phyloP scores from a whole-genome alignment of 306 rosid species.

The Quercus gilva region DNA sequence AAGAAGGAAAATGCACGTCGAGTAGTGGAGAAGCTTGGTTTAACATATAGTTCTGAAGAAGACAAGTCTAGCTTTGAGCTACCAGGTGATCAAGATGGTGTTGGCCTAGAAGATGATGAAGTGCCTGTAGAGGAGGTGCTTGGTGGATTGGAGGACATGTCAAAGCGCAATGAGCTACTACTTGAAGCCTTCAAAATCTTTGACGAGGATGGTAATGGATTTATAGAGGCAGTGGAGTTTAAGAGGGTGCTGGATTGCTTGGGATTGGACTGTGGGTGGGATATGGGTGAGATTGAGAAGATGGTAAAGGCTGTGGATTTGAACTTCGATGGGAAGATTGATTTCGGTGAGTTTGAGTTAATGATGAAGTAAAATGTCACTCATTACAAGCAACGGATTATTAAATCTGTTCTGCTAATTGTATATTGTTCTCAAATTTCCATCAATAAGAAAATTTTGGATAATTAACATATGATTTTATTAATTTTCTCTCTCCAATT shows the following conservation, averaged over 20 bases:
- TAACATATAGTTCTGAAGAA: constrained; percentile 39
- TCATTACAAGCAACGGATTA: not conserved
- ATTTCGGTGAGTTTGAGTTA: constrained; percentile 73
- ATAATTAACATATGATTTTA: not conserved
- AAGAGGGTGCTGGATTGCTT: constrained; percentile 88
- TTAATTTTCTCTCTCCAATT: no score
- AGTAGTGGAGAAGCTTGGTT: constrained; percentile 80
- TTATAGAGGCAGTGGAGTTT: constrained; percentile 80
- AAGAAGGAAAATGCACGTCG: constrained; percentile 65
- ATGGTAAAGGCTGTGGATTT: constrained; percentile 82
- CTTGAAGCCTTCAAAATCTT: constrained; percentile 78
- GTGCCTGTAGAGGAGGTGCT: constrained; percentile 66
- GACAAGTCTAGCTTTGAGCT: constrained; percentile 46
- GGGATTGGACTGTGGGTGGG: constrained; percentile 88
- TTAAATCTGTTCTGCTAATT: not conserved
- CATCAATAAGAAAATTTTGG: not conserved
- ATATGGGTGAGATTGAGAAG: constrained; percentile 62
- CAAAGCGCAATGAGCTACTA: constrained; percentile 49
- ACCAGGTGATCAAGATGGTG: constrained; percentile 18
- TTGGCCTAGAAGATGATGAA: constrained; percentile 33
- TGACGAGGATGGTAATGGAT: constrained; percentile 89
- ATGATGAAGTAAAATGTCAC: constrained; percentile 57
- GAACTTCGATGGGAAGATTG: constrained; percentile 88
- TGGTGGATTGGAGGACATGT: constrained; percentile 45
- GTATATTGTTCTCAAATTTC: not conserved